These are phyloP conservation scores for Cercospora sp. DNA, from an alignment of 2,329 filamentous ascomycete species.

Conservation along the genomic window DNA sequence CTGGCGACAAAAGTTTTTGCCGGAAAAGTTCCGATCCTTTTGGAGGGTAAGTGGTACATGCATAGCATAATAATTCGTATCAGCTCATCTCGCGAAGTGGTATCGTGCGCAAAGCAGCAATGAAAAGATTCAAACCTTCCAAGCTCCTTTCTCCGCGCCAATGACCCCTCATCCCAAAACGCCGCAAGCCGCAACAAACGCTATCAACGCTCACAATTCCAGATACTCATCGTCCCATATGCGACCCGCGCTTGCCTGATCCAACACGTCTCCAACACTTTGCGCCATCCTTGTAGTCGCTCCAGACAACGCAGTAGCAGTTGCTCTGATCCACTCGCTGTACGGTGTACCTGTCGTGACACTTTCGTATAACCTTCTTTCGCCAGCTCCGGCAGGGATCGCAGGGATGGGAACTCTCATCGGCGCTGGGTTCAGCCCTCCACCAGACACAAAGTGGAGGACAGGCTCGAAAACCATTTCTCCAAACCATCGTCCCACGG, in stretches of 20 bases:
- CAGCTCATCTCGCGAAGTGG: conserved; percentile 12
- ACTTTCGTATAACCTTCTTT: conserved; percentile 1
- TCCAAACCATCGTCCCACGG: conserved; percentile 40
- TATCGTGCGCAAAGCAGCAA: conserved; percentile 17
- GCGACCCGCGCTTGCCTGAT: conserved; percentile 28
- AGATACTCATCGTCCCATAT: conserved; percentile 35
- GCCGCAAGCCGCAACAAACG: background rate
- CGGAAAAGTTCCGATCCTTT: background rate
- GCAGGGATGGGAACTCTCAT: background rate
- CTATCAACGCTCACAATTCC: conserved; percentile 13
- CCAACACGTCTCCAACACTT: conserved; percentile 30
- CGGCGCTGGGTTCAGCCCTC: background rate
- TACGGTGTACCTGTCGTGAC: conserved; percentile 2
- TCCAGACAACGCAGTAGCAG: conserved; percentile 15
- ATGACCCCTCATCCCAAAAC: background rate
- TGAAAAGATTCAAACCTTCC: conserved; percentile 1
- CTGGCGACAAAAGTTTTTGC: background rate
- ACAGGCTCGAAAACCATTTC: conserved; percentile 9
- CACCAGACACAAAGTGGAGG: conserved; percentile 5
- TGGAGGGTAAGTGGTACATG: background rate
- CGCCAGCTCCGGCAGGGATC: background rate
- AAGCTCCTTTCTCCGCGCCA: background rate
- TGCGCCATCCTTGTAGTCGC: conserved; percentile 25
- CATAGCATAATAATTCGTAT: conserved; percentile 6
- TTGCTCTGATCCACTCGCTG: conserved; percentile 18